Conservation (phyloP, 257 asterid species). For the Solanum lycopersicoides region DNA sequence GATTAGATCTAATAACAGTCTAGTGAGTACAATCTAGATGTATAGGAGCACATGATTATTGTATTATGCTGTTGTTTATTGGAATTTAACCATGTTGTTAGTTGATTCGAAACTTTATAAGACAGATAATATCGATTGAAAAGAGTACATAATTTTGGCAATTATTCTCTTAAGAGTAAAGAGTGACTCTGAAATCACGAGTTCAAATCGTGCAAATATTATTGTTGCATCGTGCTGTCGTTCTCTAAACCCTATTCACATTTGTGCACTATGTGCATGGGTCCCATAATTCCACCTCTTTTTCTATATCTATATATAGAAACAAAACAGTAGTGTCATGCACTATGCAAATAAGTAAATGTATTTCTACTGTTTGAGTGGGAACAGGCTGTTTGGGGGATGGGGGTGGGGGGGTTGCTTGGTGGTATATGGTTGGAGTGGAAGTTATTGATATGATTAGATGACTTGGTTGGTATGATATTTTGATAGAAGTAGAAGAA, state of each 20-base stretch:
- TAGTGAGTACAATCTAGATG: background rate
- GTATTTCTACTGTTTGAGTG: background rate
- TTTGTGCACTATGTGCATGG: background rate
- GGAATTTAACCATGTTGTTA: background rate
- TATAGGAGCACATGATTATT: background rate
- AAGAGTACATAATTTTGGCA: background rate
- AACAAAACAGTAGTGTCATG: background rate
- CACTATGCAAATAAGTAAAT: background rate
- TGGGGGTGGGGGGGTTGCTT: background rate
- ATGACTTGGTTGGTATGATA: background rate
- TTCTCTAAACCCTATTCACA: background rate
- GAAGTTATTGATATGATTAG: background rate
- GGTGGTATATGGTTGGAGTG: background rate
- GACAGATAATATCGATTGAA: background rate
- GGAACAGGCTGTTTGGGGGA: background rate
- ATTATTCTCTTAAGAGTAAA: background rate
- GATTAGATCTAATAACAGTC: background rate
- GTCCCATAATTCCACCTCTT: background rate
- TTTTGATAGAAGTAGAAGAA: background rate
- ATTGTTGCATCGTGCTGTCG: background rate
- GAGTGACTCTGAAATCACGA: background rate
- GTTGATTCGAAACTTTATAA: background rate
- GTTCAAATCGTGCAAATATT: background rate
- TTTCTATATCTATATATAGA: background rate
- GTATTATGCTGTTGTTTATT: background rate